Evolutionary conservation across 805 yeast genomes (phyloP), one percentile per base, ranked within the genome.

Genomic region (Ogataea methanolica): DNA sequence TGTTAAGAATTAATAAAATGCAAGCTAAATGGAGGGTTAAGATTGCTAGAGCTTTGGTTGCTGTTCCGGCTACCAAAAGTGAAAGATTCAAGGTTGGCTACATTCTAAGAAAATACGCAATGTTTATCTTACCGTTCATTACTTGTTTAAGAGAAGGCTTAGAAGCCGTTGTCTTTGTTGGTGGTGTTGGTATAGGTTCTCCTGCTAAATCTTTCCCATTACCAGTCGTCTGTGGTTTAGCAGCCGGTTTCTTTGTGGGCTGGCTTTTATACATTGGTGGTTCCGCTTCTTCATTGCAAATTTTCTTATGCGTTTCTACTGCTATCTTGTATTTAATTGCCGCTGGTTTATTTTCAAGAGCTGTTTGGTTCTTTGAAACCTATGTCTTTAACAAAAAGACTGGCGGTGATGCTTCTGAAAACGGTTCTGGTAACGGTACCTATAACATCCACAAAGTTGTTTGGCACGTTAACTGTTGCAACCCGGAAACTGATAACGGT

Each of bases 381-480:
- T 74, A 89, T 68, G 64, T 61, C 22, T 92, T 77, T 74, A 76
- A 79, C 67, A 57, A 72, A 50, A 62, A 73, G 45, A 81, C 95
- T 34, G 98, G 98, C 65, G 96, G 97, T 72, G 97, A 92, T 72
- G 96, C 95, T 23, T 78, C 96, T 36, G 98, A 92, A 69, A 72
- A 75, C 58, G 98, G 98, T 60, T 76, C 83, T 46, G 99, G 99
- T 57, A 92, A 96, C 39, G 99, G 99, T 64, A 85, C 97, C 23
- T 92, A 92, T 70, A 83, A 92, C 68, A 80, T 92, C 60, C 60
- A 74, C 43, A 78, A 77, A 61, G 70, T 86, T 14, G 97, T 92
- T 26, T 92, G 96, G 91, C 99, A 92, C 71, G 95, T 92, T 52
- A 90, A 92, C 77, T 92, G 97, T 73, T 92, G 98, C 74, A 90